Base-by-base conservation (phyloP, 495 filamentous ascomycete species). In the Hypoxylon crocopeplum region DNA sequence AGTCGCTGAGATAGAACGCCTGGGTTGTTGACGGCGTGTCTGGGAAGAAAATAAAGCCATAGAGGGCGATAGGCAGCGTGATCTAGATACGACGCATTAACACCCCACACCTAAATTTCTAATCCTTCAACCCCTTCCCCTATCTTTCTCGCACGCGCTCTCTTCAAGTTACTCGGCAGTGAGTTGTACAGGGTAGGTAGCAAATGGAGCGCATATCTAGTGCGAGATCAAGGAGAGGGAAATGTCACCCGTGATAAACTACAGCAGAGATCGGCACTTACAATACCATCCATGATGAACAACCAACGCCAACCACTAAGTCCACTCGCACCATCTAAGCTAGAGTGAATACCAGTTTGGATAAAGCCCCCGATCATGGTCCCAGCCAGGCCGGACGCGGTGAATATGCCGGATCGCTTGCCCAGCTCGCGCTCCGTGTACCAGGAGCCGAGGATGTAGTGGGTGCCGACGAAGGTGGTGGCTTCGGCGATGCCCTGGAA, bases 391-490 rank as follows among this genome's bases (percentile, higher is more conserved):
- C 82, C 83, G 4, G 77, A 80, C 1, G 72, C 71, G 11, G 79
- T 82, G 66, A 85, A 82, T 67, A 81, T 78, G 42, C 75, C 79
- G 29, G 72, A 82, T 2, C 87, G 77, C 64, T 88, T 90, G 1
- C 82, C 85, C 1, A 88, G 73, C 68, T 90, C 87, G 27, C 74
- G 72, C 51, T 82, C 77, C 2, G 79, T 87, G 56, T 90, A 90
- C 86, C 86, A 90, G 0, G 79, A 79, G 1, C 86, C 85, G 1
- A 89, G 72, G 62, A 90, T 82, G 59, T 86, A 88, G 30, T 86
- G 84, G 0, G 81, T 86, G 12, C 87, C 85, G 5, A 82, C 79
- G 39, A 87, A 89, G 7, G 81, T 85, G 47, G 72, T 80, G 0
- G 82, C 72, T 68, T 89, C 86, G 27, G 77, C 76, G 7, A 87